Base-by-base conservation (phyloP, 2,329 filamentous ascomycete genomes). In the Talaromyces pinophilus region DNA sequence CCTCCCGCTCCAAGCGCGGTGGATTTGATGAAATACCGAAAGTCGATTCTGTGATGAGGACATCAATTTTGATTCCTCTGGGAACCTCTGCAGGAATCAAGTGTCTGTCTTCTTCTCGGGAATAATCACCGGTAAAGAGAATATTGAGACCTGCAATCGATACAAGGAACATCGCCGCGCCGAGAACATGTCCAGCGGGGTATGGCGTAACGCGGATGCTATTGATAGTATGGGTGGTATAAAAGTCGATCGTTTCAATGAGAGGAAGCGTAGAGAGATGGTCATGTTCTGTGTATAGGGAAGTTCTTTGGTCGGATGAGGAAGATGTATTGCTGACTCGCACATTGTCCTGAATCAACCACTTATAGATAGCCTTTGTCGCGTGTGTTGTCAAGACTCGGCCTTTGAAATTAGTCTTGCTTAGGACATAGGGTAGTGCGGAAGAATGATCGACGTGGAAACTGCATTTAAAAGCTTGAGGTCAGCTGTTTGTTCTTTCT, bases 351-450 rank as follows among this genome's bases (percentile, higher is more conserved):
- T 97, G 93, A 69, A 98, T 97, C 62, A 98, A 88, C 94, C 95
- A 98, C 81, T 98, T 98, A 86, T 99, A 99, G 77, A 99, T 99
- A 72, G 95, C 95, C 79, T 99, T 98, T 57, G 95, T 99, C 1
- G 95, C 93, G 82, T 99, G 95, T 62, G 95, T 99, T 94, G 98
- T 99, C 82, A 97, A 98, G 68, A 98, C 94, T 25, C 93, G 89
- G 59, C 95, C 95, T 70, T 91, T 90, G 83, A 99, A 99, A 79
- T 97, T 97, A 44, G 95, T 98, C 82, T 99, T 99, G 70, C 94
- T 92, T 70, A 99, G 86, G 67, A 99, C 95, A 77, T 98, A 99
- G 54, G 95, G 95, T 57, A 99, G 83, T n/a, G 94, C 97, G 17
- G 94, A 94, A n/a, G 95, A 95, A 82, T 99, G 95, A 76, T 99